Evolutionary conservation across 768 basidiomycete genomes (phyloP), one percentile per base, ranked within the genome.

Genomic region (Calocera cornea): DNA sequence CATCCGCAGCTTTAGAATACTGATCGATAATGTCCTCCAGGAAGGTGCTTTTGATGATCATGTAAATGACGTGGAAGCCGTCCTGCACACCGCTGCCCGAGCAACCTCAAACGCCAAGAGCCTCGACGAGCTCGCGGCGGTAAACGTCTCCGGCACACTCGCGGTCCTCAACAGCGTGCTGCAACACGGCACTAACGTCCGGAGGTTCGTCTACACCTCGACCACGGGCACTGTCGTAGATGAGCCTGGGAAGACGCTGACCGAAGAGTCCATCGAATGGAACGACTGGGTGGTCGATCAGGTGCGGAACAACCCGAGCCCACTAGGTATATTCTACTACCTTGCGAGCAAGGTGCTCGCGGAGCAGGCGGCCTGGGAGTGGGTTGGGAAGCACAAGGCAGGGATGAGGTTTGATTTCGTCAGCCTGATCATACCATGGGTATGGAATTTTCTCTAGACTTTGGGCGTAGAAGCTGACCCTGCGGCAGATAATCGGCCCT

Each of bases 301-400:
- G 27, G 54, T 27, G 24, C 11, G 54, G 54, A 27, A 60, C 54
- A 33, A 60, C 31, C 54, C 54, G 10, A 60, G 31, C 31, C 54
- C 24, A 14, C 54, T 27, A 2, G 54, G 54, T 2, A 33, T 60
- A 2, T 33, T 16, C 16, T 60, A 60, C 31, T 70, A 70, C 41
- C 24, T 63, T 12, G 71, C 69, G 2, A 41, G 64, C 41, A 72
- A 72, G 50, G 64, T 69, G 11, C 27, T 68, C 16, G 41, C 68
- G 27, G 72, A 72, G 54, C 54, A 67, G 22, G 67, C 69, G 10
- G 65, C 71, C n/a, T 72, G 70, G 71, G 65, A 65, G 29, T 72
- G 69, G 69, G 44, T 70, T 27, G 64, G 69, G 33, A 67, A 71
- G 40, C 65, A 67, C 38, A 70, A 69, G 64, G 54, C 68, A 7